Conservation (phyloP, 116 monocot genomes). For the Cymodocea nodosa region DNA sequence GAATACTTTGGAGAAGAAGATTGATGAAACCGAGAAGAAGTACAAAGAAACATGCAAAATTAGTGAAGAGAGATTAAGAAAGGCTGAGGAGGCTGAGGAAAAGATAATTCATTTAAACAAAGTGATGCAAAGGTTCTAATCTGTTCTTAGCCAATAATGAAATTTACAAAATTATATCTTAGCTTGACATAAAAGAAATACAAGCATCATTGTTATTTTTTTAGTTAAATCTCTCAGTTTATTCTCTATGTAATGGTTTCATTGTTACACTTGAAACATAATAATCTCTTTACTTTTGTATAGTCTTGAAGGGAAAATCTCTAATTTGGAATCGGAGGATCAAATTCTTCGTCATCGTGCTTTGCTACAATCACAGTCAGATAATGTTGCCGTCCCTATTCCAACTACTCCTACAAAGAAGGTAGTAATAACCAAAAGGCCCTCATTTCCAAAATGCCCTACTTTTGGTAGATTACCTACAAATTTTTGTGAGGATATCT, state of each 20-base stretch:
- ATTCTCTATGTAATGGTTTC: too few relatives aligned
- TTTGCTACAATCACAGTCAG: conserved; percentile 36
- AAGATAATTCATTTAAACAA: conserved; percentile 48
- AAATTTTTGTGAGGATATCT: not conserved
- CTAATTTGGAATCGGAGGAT: conserved; percentile 72
- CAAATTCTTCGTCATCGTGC: conserved; percentile 71
- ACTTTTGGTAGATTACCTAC: not conserved
- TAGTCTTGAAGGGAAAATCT: conserved; percentile 58
- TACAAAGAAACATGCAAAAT: conserved; percentile 53
- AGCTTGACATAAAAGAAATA: too few relatives aligned
- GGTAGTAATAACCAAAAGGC: conserved; percentile 10
- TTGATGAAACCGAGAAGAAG: conserved; percentile 63
- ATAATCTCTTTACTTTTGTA: not conserved
- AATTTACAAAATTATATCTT: not conserved
- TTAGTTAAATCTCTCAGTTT: not conserved
- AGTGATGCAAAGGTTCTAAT: conserved; percentile 65
- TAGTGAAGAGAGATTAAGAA: conserved; percentile 43
- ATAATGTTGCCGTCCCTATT: conserved; percentile 43
- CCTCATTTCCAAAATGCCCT: not conserved
- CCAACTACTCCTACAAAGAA: conserved; percentile 39
- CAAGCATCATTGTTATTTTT: conserved; percentile 1
- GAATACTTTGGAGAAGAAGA: conserved; percentile 57
- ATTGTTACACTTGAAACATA: not conserved
- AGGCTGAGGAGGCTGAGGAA: conserved; percentile 50
- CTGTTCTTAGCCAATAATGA: not conserved